These are phyloP conservation scores for Exophiala sideris DNA, from an alignment of 2,329 filamentous ascomycete genomes.

Conservation along the genomic window DNA sequence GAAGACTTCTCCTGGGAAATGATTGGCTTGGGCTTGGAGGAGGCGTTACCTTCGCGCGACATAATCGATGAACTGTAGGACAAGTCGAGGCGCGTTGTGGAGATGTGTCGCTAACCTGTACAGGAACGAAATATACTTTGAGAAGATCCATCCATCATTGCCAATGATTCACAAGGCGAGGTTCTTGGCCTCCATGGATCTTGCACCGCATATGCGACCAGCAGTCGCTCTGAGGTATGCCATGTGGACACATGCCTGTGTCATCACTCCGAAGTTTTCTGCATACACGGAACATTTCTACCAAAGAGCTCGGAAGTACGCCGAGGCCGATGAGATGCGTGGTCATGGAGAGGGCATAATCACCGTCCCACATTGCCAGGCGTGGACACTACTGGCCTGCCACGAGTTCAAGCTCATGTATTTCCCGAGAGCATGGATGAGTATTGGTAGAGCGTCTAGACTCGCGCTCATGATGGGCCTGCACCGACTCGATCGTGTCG, in stretches of 20 bases:
- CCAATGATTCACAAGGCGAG: conserved; percentile 88
- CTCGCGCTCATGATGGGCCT: conserved; percentile 89
- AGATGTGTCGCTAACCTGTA: conserved; percentile 7
- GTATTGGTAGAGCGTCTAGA: conserved; percentile 75
- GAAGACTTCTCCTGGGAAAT: conserved; percentile 75
- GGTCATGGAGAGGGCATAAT: conserved; percentile 88
- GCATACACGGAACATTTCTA: conserved; percentile 86
- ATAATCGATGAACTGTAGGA: conserved; percentile 78
- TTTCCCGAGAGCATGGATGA: conserved; percentile 94
- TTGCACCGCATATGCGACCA: conserved; percentile 80
- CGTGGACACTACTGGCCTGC: conserved; percentile 71
- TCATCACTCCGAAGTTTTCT: conserved; percentile 75
- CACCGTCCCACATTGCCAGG: conserved; percentile 79
- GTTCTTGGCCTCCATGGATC: conserved; percentile 82
- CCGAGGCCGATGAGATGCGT: conserved; percentile 84
- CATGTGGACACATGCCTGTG: conserved; percentile 93
- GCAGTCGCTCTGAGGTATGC: conserved; percentile 87
- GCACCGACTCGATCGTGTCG: conserved; percentile 77
- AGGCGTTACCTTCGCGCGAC: conserved; percentile 73
- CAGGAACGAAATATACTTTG: conserved; percentile 82
- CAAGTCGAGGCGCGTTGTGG: neutral
- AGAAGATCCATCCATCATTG: conserved; percentile 79
- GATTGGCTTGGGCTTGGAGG: conserved; percentile 75
- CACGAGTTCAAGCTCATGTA: conserved; percentile 99
- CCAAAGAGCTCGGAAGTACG: conserved; percentile 80